phyloP scores from a whole-genome alignment of 441 rosid genomes.

The Euphorbia corollata region DNA sequence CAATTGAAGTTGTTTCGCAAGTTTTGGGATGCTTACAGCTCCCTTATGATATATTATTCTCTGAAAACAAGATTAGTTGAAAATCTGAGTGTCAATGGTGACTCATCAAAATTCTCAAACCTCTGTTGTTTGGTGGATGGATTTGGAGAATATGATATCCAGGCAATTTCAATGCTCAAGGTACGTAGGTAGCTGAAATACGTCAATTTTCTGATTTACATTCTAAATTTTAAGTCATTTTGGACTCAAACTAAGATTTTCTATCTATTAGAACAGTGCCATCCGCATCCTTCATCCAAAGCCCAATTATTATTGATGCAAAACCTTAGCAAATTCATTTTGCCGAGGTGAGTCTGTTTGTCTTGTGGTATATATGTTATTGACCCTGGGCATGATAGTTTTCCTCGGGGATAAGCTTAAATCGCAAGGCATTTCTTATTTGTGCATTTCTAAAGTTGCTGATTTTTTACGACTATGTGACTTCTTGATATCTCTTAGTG shows the following conservation, averaged over 20 bases:
- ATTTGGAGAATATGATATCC: slow-evolving; percentile 89
- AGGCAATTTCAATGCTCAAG: slow-evolving; percentile 85
- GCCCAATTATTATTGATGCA: slow-evolving; percentile 58
- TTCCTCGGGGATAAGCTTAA: neutral
- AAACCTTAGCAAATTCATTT: slow-evolving; percentile 47
- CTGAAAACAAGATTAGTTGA: slow-evolving; percentile 58
- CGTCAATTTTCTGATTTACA: slow-evolving; percentile 17
- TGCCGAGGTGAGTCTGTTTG: slow-evolving; percentile 73
- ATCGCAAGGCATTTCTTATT: neutral
- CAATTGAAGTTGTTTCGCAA: slow-evolving; percentile 69
- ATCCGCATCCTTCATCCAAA: slow-evolving; percentile 48
- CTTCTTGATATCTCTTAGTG: neutral
- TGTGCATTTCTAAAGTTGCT: slow-evolving; percentile 5
- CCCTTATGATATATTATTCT: slow-evolving; percentile 58
- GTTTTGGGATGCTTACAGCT: slow-evolving; percentile 78
- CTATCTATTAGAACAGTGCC: slow-evolving; percentile 52
- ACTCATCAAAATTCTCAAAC: slow-evolving; percentile 43
- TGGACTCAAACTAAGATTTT: slow-evolving; percentile 16
- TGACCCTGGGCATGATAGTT: neutral
- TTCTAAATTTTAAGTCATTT: too few species aligned
- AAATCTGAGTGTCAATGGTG: slow-evolving; percentile 45
- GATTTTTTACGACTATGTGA: neutral
- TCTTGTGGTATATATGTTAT: neutral
- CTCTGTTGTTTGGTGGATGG: slow-evolving; percentile 72
- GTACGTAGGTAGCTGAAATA: slow-evolving; percentile 32